Evolutionary conservation across 176 grass and related monocot genomes (phyloP).

Genomic region (Tillandsia fasciculata): DNA sequence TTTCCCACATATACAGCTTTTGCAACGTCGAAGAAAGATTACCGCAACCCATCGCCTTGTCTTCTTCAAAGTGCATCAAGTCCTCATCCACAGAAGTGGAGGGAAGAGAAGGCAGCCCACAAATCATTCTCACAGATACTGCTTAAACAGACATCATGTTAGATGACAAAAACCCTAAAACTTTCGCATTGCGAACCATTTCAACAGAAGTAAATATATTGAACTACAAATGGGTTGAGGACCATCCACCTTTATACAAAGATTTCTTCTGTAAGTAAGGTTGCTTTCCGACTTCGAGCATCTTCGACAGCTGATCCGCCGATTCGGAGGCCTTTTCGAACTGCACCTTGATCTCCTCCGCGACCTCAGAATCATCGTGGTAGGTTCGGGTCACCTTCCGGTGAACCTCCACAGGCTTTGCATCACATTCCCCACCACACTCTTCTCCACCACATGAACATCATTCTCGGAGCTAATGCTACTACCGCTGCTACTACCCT

Average conservation of each 20-base stretch:
- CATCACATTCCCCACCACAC: conserved; percentile 38
- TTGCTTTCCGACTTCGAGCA: conserved; percentile 64
- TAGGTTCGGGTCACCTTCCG: conserved; percentile 38
- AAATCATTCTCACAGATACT: conserved; percentile 32
- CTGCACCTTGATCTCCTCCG: conserved; percentile 47
- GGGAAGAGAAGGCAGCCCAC: conserved; percentile 21
- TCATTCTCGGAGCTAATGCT: conserved; percentile 54
- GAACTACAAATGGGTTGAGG: background rate
- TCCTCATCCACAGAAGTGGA: conserved; percentile 15
- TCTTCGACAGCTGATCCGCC: conserved; percentile 18
- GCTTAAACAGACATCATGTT: conserved; percentile 1
- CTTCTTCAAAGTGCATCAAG: conserved; percentile 23
- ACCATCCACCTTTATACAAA: conserved; percentile 55
- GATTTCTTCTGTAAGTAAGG: conserved; percentile 54
- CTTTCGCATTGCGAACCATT: background rate
- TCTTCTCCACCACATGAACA: conserved; percentile 90
- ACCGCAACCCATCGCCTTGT: conserved; percentile 32
- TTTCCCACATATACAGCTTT: conserved; percentile 85
- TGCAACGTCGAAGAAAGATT: conserved; percentile 63
- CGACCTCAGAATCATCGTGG: conserved; percentile 44
- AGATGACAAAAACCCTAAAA: conserved; percentile 5
- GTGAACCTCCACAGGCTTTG: background rate
- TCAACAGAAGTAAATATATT: background rate
- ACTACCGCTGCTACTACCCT: conserved; percentile 32
- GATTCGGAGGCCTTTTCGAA: conserved; percentile 43